Evolutionary conservation across 1,284 basidiomycete species (phyloP).

Genomic region (Vanrija sp.): DNA sequence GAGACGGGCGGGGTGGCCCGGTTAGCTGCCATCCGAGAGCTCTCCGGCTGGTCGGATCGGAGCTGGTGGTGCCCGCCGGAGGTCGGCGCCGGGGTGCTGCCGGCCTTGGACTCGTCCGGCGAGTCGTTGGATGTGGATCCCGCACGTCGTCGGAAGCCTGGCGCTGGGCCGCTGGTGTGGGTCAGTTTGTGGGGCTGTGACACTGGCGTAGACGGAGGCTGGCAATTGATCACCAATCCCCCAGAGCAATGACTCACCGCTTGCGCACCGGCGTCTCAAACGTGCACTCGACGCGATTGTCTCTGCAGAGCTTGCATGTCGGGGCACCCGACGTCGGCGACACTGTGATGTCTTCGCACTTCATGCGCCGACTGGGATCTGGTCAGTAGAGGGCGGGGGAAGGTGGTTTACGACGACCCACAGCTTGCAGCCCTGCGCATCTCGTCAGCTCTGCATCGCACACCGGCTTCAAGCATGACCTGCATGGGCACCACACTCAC

Average conservation of each 20-base stretch:
- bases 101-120: not conserved
- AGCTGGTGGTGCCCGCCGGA: no score
- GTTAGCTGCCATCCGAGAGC: no score
- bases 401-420: not conserved
- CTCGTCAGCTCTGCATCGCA: not conserved
- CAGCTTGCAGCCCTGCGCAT: conserved; percentile 18
- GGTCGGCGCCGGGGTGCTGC: no score
- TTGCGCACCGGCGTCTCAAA: conserved; percentile 29
- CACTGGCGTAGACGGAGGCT: no score
- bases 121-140: not conserved
- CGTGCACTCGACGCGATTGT: conserved; percentile 20
- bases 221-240: no score
- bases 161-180: conserved; percentile 9
- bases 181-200: no score
- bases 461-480: not conserved
- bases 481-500: conserved; percentile 14
- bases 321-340: conserved; percentile 5
- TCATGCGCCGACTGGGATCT: conserved; percentile 23
- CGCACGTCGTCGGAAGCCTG: conserved; percentile 11
- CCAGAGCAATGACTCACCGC: conserved; percentile 15
- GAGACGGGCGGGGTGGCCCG: no score
- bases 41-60: no score
- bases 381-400: not conserved
- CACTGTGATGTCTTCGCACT: conserved; percentile 21
- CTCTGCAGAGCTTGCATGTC: conserved; percentile 25